Evolutionary conservation across 306 rosid species (phyloP).

Genomic region (Delonix regia): DNA sequence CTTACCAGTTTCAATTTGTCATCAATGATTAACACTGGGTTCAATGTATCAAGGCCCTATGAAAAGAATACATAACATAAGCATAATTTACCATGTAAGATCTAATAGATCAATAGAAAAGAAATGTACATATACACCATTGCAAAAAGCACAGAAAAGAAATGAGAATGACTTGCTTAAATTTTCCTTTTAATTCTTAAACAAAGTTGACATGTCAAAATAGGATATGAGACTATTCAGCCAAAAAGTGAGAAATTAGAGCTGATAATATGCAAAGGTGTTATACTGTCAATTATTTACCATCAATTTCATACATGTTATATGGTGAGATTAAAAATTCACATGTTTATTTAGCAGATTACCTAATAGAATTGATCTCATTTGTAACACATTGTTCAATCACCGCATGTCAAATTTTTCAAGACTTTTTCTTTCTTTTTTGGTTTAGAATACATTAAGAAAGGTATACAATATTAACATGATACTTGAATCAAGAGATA

Average conservation of each 20-base stretch:
- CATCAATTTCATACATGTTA: neutral
- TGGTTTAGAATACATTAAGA: neutral
- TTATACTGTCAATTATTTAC: neutral
- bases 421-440: too few species aligned
- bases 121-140: neutral
- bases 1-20: constrained; percentile 75
- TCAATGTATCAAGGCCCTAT: constrained; percentile 79
- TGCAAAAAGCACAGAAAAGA: neutral
- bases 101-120: constrained; percentile 2
- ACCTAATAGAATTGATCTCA: neutral
- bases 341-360: neutral
- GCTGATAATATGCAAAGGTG: neutral
- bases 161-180: neutral
- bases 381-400: neutral
- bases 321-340: neutral
- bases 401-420: neutral
- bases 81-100: constrained; percentile 10
- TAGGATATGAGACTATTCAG: neutral
- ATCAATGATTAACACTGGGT: constrained; percentile 70
- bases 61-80: constrained; percentile 33
- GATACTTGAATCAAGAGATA: constrained; percentile 17
- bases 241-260: neutral
- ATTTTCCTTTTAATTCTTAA: neutral
- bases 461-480: neutral
- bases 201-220: neutral